Conservation (phyloP, 495 filamentous ascomycete genomes). For the Penicillium paxilli region DNA sequence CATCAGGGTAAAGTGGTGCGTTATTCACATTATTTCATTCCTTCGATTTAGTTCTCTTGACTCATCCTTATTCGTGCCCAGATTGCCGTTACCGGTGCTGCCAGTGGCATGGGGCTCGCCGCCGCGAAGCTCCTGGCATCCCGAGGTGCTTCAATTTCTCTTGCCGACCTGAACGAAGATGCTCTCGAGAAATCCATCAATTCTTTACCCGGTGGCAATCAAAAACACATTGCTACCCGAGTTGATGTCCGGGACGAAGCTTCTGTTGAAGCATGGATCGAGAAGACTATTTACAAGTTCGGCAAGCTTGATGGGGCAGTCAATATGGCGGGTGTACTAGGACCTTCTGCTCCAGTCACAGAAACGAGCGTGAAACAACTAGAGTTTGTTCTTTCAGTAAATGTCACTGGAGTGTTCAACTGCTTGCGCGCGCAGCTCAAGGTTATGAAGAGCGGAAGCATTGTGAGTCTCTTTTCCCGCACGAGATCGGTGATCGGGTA, state of each 20-base stretch:
- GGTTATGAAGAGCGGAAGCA: constrained; percentile 1
- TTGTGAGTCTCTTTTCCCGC: not conserved
- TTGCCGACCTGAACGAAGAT: not conserved
- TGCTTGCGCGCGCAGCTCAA: not conserved
- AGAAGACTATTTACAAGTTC: not conserved
- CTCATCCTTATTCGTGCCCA: not conserved
- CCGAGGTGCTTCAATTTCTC: not conserved
- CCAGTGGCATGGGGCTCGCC: not conserved
- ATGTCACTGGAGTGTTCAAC: not conserved
- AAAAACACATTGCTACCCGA: not conserved
- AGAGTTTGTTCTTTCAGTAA: not conserved
- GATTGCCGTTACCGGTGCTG: not conserved
- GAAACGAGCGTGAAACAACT: not conserved
- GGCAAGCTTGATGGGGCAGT: constrained; percentile 10
- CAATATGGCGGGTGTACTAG: not conserved
- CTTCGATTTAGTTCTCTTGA: not conserved
- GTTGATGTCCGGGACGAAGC: not conserved
- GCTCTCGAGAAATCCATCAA: not conserved
- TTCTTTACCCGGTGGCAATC: not conserved
- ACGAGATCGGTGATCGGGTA: too few species aligned
- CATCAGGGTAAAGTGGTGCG: not conserved
- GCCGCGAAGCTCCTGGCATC: not conserved
- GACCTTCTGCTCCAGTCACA: not conserved
- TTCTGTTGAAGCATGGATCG: constrained; percentile 1
- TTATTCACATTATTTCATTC: not conserved